Conservation (phyloP, 495 filamentous ascomycete genomes). For the Penicillium paxilli region DNA sequence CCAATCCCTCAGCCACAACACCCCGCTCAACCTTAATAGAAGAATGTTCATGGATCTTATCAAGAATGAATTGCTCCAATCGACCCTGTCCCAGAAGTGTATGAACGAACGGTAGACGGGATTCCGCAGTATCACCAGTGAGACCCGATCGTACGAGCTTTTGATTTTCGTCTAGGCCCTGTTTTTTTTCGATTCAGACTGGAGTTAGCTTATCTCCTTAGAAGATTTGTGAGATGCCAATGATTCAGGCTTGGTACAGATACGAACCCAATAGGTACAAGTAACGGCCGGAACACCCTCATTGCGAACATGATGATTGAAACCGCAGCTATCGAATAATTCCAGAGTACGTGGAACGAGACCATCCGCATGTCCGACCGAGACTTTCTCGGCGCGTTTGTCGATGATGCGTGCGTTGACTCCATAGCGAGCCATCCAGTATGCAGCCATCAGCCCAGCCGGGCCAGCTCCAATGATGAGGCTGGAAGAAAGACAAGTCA, state of each 20-base stretch:
- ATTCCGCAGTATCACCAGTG: constrained; percentile 53
- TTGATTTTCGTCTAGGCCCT: constrained; percentile 40
- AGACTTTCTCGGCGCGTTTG: constrained; percentile 54
- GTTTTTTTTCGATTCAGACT: neutral
- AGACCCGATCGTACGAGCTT: constrained; percentile 40
- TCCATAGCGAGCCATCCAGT: constrained; percentile 58
- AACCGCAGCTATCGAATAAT: constrained; percentile 64
- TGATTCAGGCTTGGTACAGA: too few relatives aligned
- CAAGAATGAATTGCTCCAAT: constrained; percentile 56
- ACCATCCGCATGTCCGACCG: constrained; percentile 62
- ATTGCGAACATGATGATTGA: constrained; percentile 58
- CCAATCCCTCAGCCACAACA: constrained; percentile 43
- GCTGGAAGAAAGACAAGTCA: neutral
- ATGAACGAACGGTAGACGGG: neutral
- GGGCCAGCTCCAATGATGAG: constrained; percentile 67
- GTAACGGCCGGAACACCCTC: constrained; percentile 28
- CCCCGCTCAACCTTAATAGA: constrained; percentile 43
- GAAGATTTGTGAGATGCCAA: too few relatives aligned
- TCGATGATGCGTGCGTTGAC: constrained; percentile 59
- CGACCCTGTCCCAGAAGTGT: constrained; percentile 53
- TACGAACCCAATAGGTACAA: neutral
- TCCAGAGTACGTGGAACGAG: constrained; percentile 58
- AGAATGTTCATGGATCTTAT: constrained; percentile 43
- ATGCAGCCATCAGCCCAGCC: constrained; percentile 61
- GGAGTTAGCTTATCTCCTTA: too few relatives aligned